These are phyloP conservation scores for Phytophthora agathidicida DNA, from an alignment of 352 stramenopile genomes.

Conservation along the genomic window DNA sequence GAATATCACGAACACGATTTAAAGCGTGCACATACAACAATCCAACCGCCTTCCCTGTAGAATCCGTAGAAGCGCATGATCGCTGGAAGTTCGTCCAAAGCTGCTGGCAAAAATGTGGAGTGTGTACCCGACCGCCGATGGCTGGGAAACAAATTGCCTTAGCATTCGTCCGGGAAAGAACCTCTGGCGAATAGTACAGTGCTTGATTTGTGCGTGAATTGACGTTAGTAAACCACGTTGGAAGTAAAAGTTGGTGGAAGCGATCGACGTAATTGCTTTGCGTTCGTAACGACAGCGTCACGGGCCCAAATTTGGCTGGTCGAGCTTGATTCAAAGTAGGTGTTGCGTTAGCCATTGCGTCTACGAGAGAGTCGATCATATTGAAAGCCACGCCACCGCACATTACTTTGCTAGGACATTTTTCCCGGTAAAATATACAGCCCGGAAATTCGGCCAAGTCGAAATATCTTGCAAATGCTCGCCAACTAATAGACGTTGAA, in stretches of 20 bases:
- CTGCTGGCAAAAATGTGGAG: slow-evolving; percentile 23
- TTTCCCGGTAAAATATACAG: slow-evolving; percentile 23
- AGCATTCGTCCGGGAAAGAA: not conserved
- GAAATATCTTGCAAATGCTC: slow-evolving; percentile 32
- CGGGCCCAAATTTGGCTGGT: not conserved
- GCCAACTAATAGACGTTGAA: slow-evolving; percentile 37
- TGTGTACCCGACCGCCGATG: not conserved
- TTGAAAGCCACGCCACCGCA: slow-evolving; percentile 22
- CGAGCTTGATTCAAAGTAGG: not conserved
- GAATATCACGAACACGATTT: slow-evolving; percentile 1
- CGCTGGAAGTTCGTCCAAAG: slow-evolving; percentile 30
- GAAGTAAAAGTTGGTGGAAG: slow-evolving; percentile 46
- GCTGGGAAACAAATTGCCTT: slow-evolving; percentile 28
- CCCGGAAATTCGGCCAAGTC: slow-evolving; percentile 14
- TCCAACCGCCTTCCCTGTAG: not conserved
- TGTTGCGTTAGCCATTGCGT: slow-evolving; percentile 6
- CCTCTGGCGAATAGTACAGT: slow-evolving; percentile 32
- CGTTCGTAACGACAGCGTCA: slow-evolving; percentile 18
- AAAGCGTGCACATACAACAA: slow-evolving; percentile 24
- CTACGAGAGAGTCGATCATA: slow-evolving; percentile 36
- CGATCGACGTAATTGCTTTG: slow-evolving; percentile 42
- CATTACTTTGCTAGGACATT: slow-evolving; percentile 10
- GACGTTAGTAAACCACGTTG: slow-evolving; percentile 31
- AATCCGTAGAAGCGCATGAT: slow-evolving; percentile 18
- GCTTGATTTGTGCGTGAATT: slow-evolving; percentile 40